Percentiles rank a stretch among this genome's conserved stretches.
Conservation (phyloP, 2,329 filamentous ascomycete species). For the Albifimbria verrucaria region DNA sequence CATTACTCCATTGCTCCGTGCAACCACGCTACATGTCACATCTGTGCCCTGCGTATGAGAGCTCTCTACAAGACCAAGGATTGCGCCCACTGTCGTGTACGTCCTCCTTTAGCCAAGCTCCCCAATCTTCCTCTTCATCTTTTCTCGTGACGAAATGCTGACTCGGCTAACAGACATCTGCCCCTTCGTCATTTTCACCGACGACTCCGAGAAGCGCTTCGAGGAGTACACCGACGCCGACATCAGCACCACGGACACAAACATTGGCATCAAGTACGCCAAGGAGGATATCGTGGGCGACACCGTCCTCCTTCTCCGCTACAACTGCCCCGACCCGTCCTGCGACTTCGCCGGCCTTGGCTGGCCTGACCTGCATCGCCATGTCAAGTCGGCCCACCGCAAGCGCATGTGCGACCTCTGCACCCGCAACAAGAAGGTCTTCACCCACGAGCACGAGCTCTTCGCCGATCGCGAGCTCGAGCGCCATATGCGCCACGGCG, state of each 20-base stretch:
- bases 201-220: slow-evolving; percentile 75
- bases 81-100: slow-evolving; percentile 90
- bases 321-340: slow-evolving; percentile 85
- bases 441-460: slow-evolving; percentile 94
- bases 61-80: slow-evolving; percentile 95
- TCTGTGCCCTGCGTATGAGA: slow-evolving; percentile 85
- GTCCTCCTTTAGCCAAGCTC: slow-evolving; percentile 36
- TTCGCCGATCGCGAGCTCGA: slow-evolving; percentile 79
- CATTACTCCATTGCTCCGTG: slow-evolving; percentile 89
- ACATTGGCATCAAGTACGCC: slow-evolving; percentile 88
- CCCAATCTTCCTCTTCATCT: not conserved
- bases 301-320: slow-evolving; percentile 80
- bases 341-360: slow-evolving; percentile 78
- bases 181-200: slow-evolving; percentile 87
- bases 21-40: slow-evolving; percentile 95
- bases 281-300: slow-evolving; percentile 88
- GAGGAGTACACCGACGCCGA: slow-evolving; percentile 76
- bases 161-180: slow-evolving; percentile 53
- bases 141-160: slow-evolving; percentile 9
- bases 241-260: slow-evolving; percentile 75
- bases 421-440: slow-evolving; percentile 92
- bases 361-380: slow-evolving; percentile 59
- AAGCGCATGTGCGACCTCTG: slow-evolving; percentile 93
- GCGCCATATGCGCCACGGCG: slow-evolving; percentile 85
- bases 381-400: slow-evolving; percentile 78